A percentile compares a stretch with the other conserved stretches of the same genome.
phyloP scores from a whole-genome alignment of 2,329 filamentous ascomycete species.

The Scedosporium aurantiacum region DNA sequence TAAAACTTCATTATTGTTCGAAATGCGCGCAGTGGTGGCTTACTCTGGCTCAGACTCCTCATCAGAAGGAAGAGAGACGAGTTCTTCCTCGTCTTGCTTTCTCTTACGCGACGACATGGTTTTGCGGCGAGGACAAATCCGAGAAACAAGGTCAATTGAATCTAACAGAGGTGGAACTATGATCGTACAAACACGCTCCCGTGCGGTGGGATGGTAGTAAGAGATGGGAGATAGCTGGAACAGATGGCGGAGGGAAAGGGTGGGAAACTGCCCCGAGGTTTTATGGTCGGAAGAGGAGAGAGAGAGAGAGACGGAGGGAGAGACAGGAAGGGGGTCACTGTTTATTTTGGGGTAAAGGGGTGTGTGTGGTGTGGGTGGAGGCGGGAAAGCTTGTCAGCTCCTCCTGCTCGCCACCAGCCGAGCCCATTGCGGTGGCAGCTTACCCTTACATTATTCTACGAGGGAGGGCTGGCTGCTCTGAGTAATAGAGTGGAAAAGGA shows the following conservation, averaged over 20 bases:
- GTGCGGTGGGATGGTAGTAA: slow-evolving; percentile 4
- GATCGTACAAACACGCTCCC: slow-evolving; percentile 2
- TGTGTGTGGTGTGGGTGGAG: slow-evolving; percentile 1
- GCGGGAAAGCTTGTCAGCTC: slow-evolving; percentile 7
- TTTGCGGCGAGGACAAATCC: not conserved
- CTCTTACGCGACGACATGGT: slow-evolving; percentile 41
- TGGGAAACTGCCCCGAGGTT: slow-evolving; percentile 5
- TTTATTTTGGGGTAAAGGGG: slow-evolving; percentile 2
- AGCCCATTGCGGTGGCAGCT: not conserved
- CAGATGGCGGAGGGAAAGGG: slow-evolving; percentile 13
- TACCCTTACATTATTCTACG: not conserved
- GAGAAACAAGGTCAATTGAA: slow-evolving; percentile 17
- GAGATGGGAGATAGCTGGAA: slow-evolving; percentile 7
- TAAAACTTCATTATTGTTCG: not conserved
- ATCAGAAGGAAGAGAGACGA: slow-evolving; percentile 41
- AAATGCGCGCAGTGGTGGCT: slow-evolving; percentile 13
- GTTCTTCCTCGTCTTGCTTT: slow-evolving; percentile 43
- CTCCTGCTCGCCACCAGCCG: not conserved
- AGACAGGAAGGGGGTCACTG: slow-evolving; percentile 9
- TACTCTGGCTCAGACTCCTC: slow-evolving; percentile 41
- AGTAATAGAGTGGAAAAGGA: not conserved
- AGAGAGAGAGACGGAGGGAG: slow-evolving; percentile 11
- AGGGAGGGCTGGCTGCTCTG: not conserved
- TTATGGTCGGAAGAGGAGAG: slow-evolving; percentile 5
- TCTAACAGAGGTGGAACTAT: not conserved